phyloP scores from a whole-genome alignment of 495 filamentous ascomycete species.

The Annulohypoxylon nitens region DNA sequence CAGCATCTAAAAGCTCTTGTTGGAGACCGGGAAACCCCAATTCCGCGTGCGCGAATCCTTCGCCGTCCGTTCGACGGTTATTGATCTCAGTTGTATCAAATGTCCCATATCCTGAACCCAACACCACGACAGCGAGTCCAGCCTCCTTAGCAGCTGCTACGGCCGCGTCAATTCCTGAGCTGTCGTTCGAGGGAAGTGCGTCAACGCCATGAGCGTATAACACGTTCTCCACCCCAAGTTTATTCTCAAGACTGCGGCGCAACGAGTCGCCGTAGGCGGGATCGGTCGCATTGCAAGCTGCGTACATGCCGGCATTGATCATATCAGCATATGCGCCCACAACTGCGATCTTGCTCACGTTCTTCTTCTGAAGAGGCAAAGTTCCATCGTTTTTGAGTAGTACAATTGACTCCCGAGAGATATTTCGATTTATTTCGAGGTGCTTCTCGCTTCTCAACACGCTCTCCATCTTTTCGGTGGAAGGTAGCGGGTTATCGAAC shows the following conservation, averaged over 20 bases:
- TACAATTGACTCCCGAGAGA: conserved; percentile 33
- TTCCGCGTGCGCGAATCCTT: conserved; percentile 27
- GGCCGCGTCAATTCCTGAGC: conserved; percentile 27
- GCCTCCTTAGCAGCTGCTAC: conserved; percentile 29
- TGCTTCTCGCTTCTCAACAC: conserved; percentile 24
- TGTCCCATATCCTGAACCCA: conserved; percentile 30
- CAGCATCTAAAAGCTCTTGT: conserved; percentile 29
- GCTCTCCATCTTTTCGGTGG: conserved; percentile 16
- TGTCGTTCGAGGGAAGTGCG: conserved; percentile 22
- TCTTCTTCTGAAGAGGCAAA: conserved; percentile 18
- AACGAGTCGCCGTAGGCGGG: conserved; percentile 28
- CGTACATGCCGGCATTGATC: conserved; percentile 38
- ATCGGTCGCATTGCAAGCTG: conserved; percentile 31
- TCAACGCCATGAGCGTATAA: conserved; percentile 31
- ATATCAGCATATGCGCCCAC: conserved; percentile 35
- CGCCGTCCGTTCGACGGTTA: conserved; percentile 26
- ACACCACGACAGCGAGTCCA: conserved; percentile 26
- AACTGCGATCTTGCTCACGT: conserved; percentile 33
- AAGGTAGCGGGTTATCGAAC: conserved; percentile 35
- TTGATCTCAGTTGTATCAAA: conserved; percentile 20
- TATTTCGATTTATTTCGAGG: conserved; percentile 36
- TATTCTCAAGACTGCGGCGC: conserved; percentile 13
- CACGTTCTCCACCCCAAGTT: conserved; percentile 31
- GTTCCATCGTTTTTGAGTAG: conserved; percentile 32
- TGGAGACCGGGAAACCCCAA: conserved; percentile 31